Conservation (phyloP, 208 protist species). For the Trypanosoma grayi region DNA sequence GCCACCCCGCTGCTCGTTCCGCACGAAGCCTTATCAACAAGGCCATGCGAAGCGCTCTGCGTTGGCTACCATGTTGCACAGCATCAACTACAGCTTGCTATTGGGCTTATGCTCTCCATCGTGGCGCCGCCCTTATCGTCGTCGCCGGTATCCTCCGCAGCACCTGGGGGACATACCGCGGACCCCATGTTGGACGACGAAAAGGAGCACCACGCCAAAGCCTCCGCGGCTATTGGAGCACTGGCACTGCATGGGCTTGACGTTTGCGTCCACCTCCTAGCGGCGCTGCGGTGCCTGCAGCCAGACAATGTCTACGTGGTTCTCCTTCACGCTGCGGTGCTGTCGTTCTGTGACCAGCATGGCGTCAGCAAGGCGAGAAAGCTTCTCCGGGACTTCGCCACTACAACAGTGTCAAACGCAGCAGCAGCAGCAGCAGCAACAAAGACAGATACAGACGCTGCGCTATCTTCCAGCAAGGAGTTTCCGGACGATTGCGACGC, state of each 20-base stretch:
- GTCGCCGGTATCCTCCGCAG: neutral
- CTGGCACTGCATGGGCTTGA: conserved; percentile 15
- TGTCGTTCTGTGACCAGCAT: conserved; percentile 22
- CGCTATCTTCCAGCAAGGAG: neutral
- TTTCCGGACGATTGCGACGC: neutral
- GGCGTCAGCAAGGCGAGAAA: conserved; percentile 25
- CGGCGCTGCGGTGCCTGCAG: conserved; percentile 14
- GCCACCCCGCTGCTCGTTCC: conserved; percentile 22
- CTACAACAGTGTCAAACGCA: neutral
- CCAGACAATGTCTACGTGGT: conserved; percentile 10
- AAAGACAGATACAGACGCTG: neutral
- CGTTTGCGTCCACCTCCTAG: conserved; percentile 17
- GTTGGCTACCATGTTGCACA: conserved; percentile 35
- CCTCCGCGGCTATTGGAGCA: neutral
- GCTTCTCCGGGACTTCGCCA: conserved; percentile 7
- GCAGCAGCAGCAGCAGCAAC: neutral
- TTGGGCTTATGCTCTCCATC: conserved; percentile 19
- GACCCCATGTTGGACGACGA: neutral
- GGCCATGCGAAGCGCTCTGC: conserved; percentile 19
- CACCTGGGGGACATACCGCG: too few species aligned
- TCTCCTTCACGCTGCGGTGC: conserved; percentile 20
- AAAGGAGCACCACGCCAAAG: conserved; percentile 6
- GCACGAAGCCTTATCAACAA: conserved; percentile 14
- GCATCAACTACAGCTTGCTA: conserved; percentile 9
- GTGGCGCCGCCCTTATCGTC: neutral